Evolutionary conservation across 768 basidiomycete species (phyloP), one percentile per base, ranked within the genome.

Genomic region (Mycena indigotica): DNA sequence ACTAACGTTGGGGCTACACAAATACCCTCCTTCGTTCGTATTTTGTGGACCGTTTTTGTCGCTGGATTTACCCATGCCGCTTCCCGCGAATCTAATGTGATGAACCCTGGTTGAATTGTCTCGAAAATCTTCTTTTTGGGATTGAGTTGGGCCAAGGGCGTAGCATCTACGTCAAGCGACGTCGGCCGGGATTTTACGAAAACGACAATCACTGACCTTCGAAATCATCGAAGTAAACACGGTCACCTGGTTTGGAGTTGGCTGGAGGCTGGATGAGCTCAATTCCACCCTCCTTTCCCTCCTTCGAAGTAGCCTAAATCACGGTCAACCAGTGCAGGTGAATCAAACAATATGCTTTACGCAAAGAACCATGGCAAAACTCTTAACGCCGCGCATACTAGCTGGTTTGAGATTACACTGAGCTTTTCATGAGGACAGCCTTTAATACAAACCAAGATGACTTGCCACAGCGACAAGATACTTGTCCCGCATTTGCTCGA

Each of bases 51-150:
- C 52, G 75, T 83, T 69, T 89, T 88, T 16, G 90, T 92, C 32
- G 70, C 77, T 5, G 93, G 88, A 70, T 97, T 87, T 52, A 98
- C 76, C 96, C 97, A 98, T 6, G 93, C 95, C 24, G 95, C 96
- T 65, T 95, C 94, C 62, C 75, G 83, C 16, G 84, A 84, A 53
- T 95, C 89, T 4, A 98, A 80, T 5, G 97, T 98, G 32, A 81
- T 94, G 70, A 99, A 97, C 19, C 88, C 89, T 50, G 95, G 94
- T 69, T 97, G 97, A 50, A 99, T 85, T 0, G 95, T 89, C 76
- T 99, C 97, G 67, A 98, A 99, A 28, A 98, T 91, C 77, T 98
- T 99, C 80, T 97, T 98, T 77, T 98, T 99, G 13, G 97, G 97
- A 73, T 98, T 98, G 56, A 99, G 79, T 67, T 95, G 93, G 5